Base-by-base conservation (phyloP, 352 stramenopile genomes). In the Globisporangium middletonii region DNA sequence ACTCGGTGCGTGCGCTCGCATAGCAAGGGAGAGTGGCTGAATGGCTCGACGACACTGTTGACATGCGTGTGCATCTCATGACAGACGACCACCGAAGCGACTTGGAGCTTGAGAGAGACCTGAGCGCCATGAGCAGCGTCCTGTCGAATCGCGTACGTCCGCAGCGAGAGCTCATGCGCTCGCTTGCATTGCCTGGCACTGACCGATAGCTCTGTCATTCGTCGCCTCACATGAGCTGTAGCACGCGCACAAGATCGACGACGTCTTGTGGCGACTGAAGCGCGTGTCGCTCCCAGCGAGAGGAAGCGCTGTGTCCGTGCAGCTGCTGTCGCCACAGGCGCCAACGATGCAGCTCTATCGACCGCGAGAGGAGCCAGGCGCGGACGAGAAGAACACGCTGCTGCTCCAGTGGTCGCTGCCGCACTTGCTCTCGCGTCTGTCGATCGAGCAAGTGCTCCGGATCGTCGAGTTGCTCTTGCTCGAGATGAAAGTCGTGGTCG, bases 401-500 rank as follows among this genome's bases (percentile, higher is more conserved):
- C 27, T 84, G 42, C 53, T 84, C 3, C 72, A 84, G 43, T 84
- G 75, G 72, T 56, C 72, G n/a, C 53, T 84, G 4, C 68, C 72
- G 12, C 67, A 62, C 3, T 46, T 84, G 16, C 54, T 84, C 1
- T 52, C 56, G 13, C 58, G 42, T 11, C 50, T 82, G 26, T 67
- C 72, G 46, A 71, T 82, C 35, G 68, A 82, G 42, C 57, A 63
- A 3, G 55, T 78, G 7, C 64, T 84, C 18, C 68, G 72, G n/a
- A 68, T 82, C 47, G 35, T 82, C 37, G 68, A 64, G 16, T 52
- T 79, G 9, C 48, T 84, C 37, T 56, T 84, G 23, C 46, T 75
- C 13, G 75, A 84, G 55, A 76, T 81, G 66, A 84, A 84, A 41
- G 59, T 84, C 15, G 71, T 84, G 43, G 46, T 84, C 16, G 68